Conservation (phyloP, 345 rosid genomes). For the Sisymbrium irio region DNA sequence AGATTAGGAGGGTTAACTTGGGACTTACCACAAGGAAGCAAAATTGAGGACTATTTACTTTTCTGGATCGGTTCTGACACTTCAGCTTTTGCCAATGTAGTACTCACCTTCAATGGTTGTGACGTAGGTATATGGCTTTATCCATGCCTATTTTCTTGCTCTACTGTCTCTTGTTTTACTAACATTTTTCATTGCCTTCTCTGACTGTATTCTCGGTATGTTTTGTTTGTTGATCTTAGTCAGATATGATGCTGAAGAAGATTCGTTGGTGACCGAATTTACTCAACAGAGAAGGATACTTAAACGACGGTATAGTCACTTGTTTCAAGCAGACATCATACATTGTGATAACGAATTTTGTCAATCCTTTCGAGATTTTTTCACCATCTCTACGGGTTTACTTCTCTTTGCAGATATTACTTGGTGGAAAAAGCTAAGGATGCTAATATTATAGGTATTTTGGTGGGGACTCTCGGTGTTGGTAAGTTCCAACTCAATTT, state of each 20-base stretch:
- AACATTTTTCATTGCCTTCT: neutral
- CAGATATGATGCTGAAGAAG: slow-evolving; percentile 81
- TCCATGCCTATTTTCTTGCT: neutral
- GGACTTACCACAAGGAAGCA: slow-evolving; percentile 59
- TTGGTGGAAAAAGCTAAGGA: slow-evolving; percentile 97
- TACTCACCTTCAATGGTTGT: slow-evolving; percentile 73
- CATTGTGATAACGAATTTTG: neutral
- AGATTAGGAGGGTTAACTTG: slow-evolving; percentile 75
- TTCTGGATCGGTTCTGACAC: slow-evolving; percentile 75
- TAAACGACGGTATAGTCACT: slow-evolving; percentile 62
- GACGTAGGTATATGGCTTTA: slow-evolving; percentile 62
- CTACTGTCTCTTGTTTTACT: neutral
- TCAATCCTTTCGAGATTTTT: neutral
- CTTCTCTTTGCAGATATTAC: slow-evolving; percentile 63
- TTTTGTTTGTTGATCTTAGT: slow-evolving; percentile 50
- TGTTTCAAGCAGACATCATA: slow-evolving; percentile 1
- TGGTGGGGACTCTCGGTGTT: slow-evolving; percentile 97
- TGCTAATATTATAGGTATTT: slow-evolving; percentile 84
- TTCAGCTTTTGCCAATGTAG: slow-evolving; percentile 82
- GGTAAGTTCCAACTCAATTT: slow-evolving; percentile 48
- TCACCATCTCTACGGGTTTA: neutral
- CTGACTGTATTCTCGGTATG: slow-evolving; percentile 2
- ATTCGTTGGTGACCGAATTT: slow-evolving; percentile 63
- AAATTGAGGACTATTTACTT: slow-evolving; percentile 65
- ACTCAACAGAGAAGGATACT: slow-evolving; percentile 76